phyloP scores from a whole-genome alignment of 257 asterid species.

The Plantago ovata region DNA sequence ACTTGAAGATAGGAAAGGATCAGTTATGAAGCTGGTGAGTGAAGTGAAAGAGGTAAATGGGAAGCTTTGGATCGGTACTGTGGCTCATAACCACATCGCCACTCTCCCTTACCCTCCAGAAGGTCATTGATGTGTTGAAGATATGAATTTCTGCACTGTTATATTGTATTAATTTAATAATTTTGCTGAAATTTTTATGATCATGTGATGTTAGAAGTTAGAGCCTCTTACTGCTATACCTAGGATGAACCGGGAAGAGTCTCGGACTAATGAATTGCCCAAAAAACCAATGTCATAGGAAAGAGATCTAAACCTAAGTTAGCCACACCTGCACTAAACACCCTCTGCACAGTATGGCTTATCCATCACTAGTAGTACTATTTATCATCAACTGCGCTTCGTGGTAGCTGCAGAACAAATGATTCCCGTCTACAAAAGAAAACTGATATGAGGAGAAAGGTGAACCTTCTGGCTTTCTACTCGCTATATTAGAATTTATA shows the following conservation, averaged over 20 bases:
- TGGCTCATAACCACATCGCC: constrained; percentile 90
- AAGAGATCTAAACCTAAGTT: not conserved
- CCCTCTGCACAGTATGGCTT: too few species aligned
- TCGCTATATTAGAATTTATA: too few species aligned
- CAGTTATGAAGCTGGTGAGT: constrained; percentile 80
- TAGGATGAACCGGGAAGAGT: too few species aligned
- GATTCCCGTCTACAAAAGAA: too few species aligned
- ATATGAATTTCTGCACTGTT: not conserved
- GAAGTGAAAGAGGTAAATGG: constrained; percentile 80
- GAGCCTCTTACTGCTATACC: not conserved
- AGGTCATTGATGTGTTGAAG: not conserved
- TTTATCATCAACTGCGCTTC: too few species aligned
- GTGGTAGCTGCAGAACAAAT: too few species aligned
- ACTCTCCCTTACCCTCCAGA: constrained; percentile 56
- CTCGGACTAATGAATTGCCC: not conserved
- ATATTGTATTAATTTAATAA: not conserved
- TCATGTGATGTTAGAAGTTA: too few species aligned
- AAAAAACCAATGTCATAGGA: not conserved
- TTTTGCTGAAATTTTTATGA: not conserved
- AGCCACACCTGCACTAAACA: not conserved
- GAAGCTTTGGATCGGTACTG: constrained; percentile 90
- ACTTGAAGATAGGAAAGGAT: constrained; percentile 80
- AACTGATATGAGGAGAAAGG: too few species aligned
- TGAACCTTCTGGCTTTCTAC: too few species aligned
- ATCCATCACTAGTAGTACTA: too few species aligned